Conservation (phyloP, 108 stramenopile genomes). For the Ochromonas danica region DNA sequence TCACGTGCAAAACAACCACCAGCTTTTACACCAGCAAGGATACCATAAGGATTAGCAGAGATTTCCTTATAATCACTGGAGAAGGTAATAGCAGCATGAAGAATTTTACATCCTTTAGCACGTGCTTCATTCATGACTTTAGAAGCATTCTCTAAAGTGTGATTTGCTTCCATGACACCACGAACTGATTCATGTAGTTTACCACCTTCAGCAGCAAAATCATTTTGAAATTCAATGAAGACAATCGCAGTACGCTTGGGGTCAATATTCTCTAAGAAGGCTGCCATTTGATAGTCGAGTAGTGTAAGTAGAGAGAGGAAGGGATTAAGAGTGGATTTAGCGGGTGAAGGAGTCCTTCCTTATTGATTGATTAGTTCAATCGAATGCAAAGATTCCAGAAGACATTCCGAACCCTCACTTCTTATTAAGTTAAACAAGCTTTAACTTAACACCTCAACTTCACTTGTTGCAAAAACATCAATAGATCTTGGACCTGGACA, state of each 20-base stretch:
- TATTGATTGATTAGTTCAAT: no score
- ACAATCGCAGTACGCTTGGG: slow-evolving; percentile 61
- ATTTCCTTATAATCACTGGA: slow-evolving; percentile 60
- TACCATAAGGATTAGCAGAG: slow-evolving; percentile 58
- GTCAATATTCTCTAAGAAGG: background rate
- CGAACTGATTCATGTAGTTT: slow-evolving; percentile 68
- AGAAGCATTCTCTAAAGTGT: slow-evolving; percentile 60
- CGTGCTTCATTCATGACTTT: slow-evolving; percentile 55
- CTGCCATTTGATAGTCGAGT: background rate
- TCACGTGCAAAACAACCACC: slow-evolving; percentile 61
- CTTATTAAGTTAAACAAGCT: no score
- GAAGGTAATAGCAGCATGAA: slow-evolving; percentile 67
- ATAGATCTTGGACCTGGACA: no score
- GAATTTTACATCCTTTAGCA: slow-evolving; percentile 59
- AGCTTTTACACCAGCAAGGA: slow-evolving; percentile 65
- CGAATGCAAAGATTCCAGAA: no score
- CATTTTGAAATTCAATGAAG: slow-evolving; percentile 76
- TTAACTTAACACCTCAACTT: no score
- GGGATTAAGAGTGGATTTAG: background rate
- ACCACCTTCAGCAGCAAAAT: slow-evolving; percentile 71
- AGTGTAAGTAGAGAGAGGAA: background rate
- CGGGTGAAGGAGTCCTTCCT: background rate
- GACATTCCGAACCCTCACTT: no score
- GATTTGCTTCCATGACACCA: slow-evolving; percentile 58
- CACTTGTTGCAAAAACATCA: no score